phyloP scores from a whole-genome alignment of 202 grass and related monocot species.

The Setaria italica region DNA sequence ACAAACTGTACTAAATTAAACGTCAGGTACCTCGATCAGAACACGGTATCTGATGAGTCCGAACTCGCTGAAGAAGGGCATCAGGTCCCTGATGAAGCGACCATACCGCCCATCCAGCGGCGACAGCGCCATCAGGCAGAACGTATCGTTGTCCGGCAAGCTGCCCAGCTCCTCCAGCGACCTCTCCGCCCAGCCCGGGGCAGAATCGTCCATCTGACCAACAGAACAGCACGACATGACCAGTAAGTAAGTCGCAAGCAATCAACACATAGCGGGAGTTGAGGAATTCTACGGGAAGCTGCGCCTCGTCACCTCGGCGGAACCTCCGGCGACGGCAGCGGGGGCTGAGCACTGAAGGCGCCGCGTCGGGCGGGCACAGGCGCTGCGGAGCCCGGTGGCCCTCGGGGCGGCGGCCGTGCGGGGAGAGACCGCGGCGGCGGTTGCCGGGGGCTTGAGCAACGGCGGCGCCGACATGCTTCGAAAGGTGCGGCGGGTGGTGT shows the following conservation, averaged over 20 bases:
- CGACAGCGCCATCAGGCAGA: constrained; percentile 66
- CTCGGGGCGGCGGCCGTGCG: not conserved
- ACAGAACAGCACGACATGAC: not conserved
- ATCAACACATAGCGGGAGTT: not conserved
- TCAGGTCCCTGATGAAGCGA: constrained; percentile 56
- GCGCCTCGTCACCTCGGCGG: constrained; percentile 30
- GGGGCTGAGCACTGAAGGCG: constrained; percentile 43
- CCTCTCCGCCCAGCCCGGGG: constrained; percentile 38
- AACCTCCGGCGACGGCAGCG: not conserved
- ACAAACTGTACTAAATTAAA: constrained; percentile 18
- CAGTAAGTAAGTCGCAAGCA: constrained; percentile 33
- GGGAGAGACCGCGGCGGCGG: constrained; percentile 1
- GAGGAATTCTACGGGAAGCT: not conserved
- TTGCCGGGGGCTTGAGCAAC: constrained; percentile 41
- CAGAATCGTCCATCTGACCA: constrained; percentile 44
- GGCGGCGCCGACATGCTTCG: constrained; percentile 54
- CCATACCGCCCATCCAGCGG: constrained; percentile 86
- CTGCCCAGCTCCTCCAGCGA: constrained; percentile 46
- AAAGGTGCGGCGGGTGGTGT: not conserved
- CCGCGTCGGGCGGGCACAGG: not conserved
- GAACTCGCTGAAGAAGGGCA: constrained; percentile 91
- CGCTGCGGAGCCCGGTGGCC: not conserved
- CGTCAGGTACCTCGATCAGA: constrained; percentile 67
- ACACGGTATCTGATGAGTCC: constrained; percentile 83
- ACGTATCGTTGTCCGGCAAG: constrained; percentile 42